Conservation (phyloP, 2,329 filamentous ascomycete genomes). For the Torrubiellomyces zombiae region DNA sequence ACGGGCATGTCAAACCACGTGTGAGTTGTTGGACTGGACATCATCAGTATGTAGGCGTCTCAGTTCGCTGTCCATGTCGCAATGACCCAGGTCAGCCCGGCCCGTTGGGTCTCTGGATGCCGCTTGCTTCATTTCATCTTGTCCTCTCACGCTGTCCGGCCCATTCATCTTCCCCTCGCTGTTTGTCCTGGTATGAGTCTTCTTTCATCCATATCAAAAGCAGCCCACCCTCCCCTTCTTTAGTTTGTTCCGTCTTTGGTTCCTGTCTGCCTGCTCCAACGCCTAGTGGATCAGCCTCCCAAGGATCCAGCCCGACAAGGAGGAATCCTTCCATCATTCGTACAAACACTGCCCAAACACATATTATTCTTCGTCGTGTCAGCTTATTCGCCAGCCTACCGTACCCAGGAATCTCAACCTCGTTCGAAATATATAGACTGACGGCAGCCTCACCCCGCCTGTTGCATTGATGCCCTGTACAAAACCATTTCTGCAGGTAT, state of each 20-base stretch:
- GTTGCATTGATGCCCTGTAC: neutral
- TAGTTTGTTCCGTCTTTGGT: neutral
- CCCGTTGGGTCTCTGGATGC: conserved; percentile 7
- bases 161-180: too few species aligned
- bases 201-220: conserved; percentile 8
- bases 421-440: too few species aligned
- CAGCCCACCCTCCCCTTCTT: conserved; percentile 6
- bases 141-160: conserved; percentile 5
- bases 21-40: conserved; percentile 3
- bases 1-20: too few species aligned
- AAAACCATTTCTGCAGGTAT: neutral
- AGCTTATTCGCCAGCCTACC: conserved; percentile 1
- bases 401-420: neutral
- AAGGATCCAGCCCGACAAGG: too few species aligned
- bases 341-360: too few species aligned
- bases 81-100: conserved; percentile 8
- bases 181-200: too few species aligned
- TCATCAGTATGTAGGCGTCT: conserved; percentile 3
- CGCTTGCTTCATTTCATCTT: conserved; percentile 4
- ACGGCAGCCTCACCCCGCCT: too few species aligned
- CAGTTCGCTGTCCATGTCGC: conserved; percentile 2
- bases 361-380: neutral
- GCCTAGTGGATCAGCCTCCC: too few species aligned
- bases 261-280: too few species aligned
- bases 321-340: too few species aligned